Percentiles rank a stretch among this genome's conserved stretches.
Conservation (phyloP, 306 rosid species). For the Acacia acuminata region DNA sequence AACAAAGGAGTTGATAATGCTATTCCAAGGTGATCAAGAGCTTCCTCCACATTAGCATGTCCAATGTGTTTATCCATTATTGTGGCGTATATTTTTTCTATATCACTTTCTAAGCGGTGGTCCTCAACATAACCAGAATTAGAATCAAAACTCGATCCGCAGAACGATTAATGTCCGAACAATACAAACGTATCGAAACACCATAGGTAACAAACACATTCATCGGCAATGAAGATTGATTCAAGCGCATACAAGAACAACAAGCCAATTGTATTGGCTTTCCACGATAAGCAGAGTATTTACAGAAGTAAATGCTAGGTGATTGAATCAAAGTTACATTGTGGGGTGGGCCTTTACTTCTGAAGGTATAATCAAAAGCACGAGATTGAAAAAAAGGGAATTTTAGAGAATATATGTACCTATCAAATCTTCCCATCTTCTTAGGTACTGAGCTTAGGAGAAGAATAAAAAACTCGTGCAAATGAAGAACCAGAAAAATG, state of each 20-base stretch:
- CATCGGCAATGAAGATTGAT: conserved; percentile 33
- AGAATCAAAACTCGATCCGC: conserved; percentile 31
- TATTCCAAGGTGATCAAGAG: conserved; percentile 53
- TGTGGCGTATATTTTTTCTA: conserved; percentile 45
- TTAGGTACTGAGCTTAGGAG: background rate
- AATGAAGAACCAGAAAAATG: background rate
- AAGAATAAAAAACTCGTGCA: background rate
- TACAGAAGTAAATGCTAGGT: conserved; percentile 25
- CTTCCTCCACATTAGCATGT: conserved; percentile 59
- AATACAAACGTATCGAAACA: conserved; percentile 39
- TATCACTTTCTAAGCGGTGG: conserved; percentile 35
- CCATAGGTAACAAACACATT: conserved; percentile 10
- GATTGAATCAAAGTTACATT: conserved; percentile 27
- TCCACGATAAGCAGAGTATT: conserved; percentile 11
- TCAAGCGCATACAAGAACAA: conserved; percentile 15
- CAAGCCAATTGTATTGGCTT: conserved; percentile 5
- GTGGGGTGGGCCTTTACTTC: conserved; percentile 20
- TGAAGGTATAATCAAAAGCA: conserved; percentile 17
- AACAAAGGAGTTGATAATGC: conserved; percentile 69
- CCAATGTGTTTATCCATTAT: conserved; percentile 58
- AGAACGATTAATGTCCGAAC: conserved; percentile 45
- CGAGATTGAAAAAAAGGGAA: conserved; percentile 28
- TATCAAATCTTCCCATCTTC: conserved; percentile 30
- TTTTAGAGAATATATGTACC: conserved; percentile 28
- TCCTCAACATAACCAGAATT: conserved; percentile 26